These are phyloP conservation scores for Anacardium occidentale DNA, from an alignment of 345 rosid species.

Conservation along the genomic window DNA sequence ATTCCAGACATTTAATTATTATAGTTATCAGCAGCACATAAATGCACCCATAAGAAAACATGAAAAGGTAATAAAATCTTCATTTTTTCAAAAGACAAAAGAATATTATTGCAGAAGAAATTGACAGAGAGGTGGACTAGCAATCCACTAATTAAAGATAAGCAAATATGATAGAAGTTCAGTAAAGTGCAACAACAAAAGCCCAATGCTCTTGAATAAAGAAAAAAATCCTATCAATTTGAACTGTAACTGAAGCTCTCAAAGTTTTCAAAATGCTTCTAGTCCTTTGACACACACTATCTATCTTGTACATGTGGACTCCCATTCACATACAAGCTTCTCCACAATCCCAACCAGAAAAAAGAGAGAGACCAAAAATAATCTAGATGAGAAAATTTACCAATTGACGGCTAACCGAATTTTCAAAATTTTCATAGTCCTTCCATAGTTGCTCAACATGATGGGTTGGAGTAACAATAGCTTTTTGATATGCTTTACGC, in stretches of 20 bases:
- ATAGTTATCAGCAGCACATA: neutral
- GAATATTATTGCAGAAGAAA: no score
- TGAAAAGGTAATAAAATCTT: slow-evolving; percentile 35
- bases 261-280: slow-evolving; percentile 60
- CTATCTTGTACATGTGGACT: neutral
- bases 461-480: slow-evolving; percentile 84
- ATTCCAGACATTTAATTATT: slow-evolving; percentile 16
- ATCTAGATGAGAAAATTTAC: slow-evolving; percentile 40
- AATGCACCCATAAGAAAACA: neutral
- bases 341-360: neutral
- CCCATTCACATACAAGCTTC: neutral
- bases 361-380: slow-evolving; percentile 11
- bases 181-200: no score
- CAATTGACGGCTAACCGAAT: slow-evolving; percentile 89
- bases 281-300: slow-evolving; percentile 37
- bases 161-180: no score
- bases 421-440: slow-evolving; percentile 91
- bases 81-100: slow-evolving; percentile 16
- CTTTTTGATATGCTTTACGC: slow-evolving; percentile 82
- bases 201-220: no score
- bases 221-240: no score
- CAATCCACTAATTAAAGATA: no score
- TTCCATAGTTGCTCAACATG: slow-evolving; percentile 95
- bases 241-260: no score
- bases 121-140: no score